Conservation (phyloP, 306 rosid species). For the Cucumis sativus region DNA sequence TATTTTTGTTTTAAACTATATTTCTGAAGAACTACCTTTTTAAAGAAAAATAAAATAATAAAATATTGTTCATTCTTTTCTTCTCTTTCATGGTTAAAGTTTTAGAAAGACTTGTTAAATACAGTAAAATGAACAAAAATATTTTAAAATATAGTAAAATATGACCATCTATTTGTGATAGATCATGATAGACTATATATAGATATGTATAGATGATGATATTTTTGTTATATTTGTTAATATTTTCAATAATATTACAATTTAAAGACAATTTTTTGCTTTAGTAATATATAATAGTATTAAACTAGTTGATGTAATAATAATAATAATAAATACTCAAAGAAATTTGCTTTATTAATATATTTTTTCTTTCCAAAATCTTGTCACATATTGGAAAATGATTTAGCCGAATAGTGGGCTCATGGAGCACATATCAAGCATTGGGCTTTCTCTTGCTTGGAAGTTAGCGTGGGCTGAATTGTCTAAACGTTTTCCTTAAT, state of each 20-base stretch:
- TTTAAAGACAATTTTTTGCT: not conserved
- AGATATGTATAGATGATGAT: too few relatives aligned
- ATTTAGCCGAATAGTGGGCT: not conserved
- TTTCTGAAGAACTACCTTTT: not conserved
- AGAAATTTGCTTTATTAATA: too few relatives aligned
- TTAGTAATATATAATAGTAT: not conserved
- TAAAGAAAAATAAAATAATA: not conserved
- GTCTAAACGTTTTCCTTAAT: not conserved
- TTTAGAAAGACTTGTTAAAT: too few relatives aligned
- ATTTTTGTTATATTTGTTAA: too few relatives aligned
- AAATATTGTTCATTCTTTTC: not conserved
- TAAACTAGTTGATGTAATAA: too few relatives aligned
- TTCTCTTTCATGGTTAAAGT: not conserved
- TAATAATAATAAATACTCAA: too few relatives aligned
- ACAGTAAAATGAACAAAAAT: too few relatives aligned
- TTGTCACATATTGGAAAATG: not conserved
- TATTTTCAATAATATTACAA: too few relatives aligned
- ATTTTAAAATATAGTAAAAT: too few relatives aligned
- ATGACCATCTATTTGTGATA: too few relatives aligned
- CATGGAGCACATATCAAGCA: not conserved
- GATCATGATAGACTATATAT: too few relatives aligned
- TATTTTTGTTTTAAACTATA: not conserved
- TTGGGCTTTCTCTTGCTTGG: not conserved
- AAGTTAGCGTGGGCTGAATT: not conserved
- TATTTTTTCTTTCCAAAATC: too few relatives aligned